Conservation (phyloP, 225 moss, liverwort and hornwort species). For the Anthoceros angustus region DNA sequence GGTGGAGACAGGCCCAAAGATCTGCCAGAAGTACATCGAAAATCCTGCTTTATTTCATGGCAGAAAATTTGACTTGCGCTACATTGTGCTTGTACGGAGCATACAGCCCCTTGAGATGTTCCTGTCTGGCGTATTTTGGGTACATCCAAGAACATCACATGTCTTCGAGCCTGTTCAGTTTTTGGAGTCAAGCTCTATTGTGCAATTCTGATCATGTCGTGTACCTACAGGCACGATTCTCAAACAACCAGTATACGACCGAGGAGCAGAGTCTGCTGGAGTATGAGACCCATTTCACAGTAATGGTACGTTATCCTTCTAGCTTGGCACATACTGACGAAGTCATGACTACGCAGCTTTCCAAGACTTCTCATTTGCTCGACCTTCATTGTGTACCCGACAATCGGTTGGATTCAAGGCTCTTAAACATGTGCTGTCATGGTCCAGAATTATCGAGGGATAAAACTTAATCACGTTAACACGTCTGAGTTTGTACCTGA, state of each 20-base stretch:
- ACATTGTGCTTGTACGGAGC: slow-evolving; percentile 73
- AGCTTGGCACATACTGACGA: too few species aligned
- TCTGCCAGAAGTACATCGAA: slow-evolving; percentile 87
- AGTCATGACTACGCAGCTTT: background rate
- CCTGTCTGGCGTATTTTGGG: slow-evolving; percentile 80
- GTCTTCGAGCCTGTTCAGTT: background rate
- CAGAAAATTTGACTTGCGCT: slow-evolving; percentile 89
- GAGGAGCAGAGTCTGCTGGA: slow-evolving; percentile 60
- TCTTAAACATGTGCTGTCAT: background rate
- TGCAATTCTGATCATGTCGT: background rate
- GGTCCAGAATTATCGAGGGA: slow-evolving; percentile 71
- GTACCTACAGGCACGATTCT: slow-evolving; percentile 60
- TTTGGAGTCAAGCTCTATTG: background rate
- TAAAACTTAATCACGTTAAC: slow-evolving; percentile 63
- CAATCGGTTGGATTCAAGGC: background rate
- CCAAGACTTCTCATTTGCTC: too few species aligned
- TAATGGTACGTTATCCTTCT: slow-evolving; percentile 48
- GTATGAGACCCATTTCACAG: slow-evolving; percentile 97
- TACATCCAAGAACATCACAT: slow-evolving; percentile 9
- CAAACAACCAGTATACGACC: slow-evolving; percentile 79
- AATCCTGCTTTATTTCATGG: slow-evolving; percentile 64
- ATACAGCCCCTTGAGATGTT: slow-evolving; percentile 73
- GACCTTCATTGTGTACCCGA: background rate
- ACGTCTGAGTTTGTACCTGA: slow-evolving; percentile 75
- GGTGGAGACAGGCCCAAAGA: slow-evolving; percentile 96